Conservation (phyloP, 108 stramenopile genomes). For the Cylindrotheca fusiformis region DNA sequence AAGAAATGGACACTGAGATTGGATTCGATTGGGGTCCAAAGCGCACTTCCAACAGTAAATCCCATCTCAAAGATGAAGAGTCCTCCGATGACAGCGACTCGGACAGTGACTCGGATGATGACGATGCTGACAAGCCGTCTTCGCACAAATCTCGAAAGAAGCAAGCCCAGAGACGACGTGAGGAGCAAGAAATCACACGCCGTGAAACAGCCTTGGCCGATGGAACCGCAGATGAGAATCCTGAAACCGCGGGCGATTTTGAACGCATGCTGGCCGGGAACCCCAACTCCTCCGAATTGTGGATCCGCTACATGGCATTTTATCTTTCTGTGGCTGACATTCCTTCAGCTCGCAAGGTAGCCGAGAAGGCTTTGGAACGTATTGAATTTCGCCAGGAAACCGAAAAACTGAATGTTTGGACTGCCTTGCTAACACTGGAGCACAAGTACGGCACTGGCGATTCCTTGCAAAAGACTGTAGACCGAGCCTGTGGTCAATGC, state of each 20-base stretch:
- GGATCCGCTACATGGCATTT: conserved; percentile 98
- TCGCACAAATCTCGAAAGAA: conserved; percentile 76
- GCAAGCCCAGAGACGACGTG: conserved; percentile 62
- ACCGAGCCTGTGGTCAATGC: conserved; percentile 85
- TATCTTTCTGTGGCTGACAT: conserved; percentile 91
- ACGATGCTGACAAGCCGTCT: conserved; percentile 39
- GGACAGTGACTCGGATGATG: conserved; percentile 49
- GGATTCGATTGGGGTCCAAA: conserved; percentile 77
- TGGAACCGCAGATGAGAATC: conserved; percentile 85
- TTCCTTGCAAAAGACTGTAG: conserved; percentile 65
- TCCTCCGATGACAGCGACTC: conserved; percentile 28
- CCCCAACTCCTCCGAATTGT: conserved; percentile 89
- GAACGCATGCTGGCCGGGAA: conserved; percentile 90
- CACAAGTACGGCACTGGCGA: conserved; percentile 84
- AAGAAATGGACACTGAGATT: conserved; percentile 74
- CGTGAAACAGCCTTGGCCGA: conserved; percentile 84
- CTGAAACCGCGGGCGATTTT: conserved; percentile 92
- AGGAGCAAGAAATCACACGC: conserved; percentile 73
- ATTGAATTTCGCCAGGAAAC: conserved; percentile 91
- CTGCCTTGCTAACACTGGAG: conserved; percentile 92
- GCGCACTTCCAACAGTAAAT: conserved; percentile 1
- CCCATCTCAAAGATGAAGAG: conserved; percentile 3
- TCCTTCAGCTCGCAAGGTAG: conserved; percentile 86
- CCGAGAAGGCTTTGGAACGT: conserved; percentile 83
- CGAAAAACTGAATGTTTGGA: conserved; percentile 94